These are phyloP conservation scores for Dicorynia guianensis DNA, from an alignment of 306 rosid genomes.

Conservation along the genomic window DNA sequence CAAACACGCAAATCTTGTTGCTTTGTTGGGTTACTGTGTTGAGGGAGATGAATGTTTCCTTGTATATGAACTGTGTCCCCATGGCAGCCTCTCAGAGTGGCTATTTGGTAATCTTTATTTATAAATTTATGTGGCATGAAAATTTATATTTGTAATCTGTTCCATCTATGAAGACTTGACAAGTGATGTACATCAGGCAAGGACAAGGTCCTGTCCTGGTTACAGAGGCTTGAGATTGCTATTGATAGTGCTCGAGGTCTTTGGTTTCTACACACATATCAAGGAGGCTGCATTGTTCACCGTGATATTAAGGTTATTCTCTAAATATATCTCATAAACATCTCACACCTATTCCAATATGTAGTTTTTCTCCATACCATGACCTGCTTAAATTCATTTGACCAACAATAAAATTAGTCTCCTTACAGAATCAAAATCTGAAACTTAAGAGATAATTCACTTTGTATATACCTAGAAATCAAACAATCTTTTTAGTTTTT, in stretches of 20 bases:
- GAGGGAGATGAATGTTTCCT: conserved; percentile 64
- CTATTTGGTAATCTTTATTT: conserved; percentile 56
- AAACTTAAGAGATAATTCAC: neutral
- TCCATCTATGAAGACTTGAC: conserved; percentile 33
- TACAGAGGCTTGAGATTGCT: conserved; percentile 64
- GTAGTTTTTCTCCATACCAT: neutral
- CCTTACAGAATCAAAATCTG: too few species aligned
- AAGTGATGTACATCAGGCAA: conserved; percentile 53
- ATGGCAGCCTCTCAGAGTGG: conserved; percentile 73
- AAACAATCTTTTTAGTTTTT: neutral
- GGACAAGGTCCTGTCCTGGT: conserved; percentile 63
- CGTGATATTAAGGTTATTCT: conserved; percentile 71
- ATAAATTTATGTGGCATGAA: neutral
- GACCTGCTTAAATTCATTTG: neutral
- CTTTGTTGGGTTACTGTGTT: conserved; percentile 59
- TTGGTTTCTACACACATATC: conserved; percentile 65
- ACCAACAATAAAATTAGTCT: neutral
- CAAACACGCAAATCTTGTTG: conserved; percentile 65
- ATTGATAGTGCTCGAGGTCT: conserved; percentile 72
- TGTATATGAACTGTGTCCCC: conserved; percentile 70
- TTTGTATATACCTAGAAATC: neutral
- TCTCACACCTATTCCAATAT: neutral
- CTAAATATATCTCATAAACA: neutral
- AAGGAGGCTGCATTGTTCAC: conserved; percentile 74
- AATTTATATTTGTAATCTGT: conserved; percentile 11